phyloP scores from a whole-genome alignment of 139 green algal species.

The Mesostigma viride region DNA sequence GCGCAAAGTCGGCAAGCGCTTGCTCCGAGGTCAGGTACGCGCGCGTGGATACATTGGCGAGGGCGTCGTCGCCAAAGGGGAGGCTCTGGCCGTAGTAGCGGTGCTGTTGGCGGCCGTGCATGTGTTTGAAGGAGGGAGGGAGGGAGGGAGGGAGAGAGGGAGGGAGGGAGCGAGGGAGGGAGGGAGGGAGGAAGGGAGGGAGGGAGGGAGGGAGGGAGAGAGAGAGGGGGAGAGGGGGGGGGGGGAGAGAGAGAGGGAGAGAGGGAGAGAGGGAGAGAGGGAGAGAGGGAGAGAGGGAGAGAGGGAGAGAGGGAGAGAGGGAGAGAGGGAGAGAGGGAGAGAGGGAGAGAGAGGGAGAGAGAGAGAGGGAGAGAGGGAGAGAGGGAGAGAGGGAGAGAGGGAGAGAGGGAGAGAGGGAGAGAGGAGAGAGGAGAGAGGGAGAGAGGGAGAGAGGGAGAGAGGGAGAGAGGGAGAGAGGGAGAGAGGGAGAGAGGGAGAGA shows the following conservation, averaged over 20 bases:
- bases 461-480: too few species aligned
- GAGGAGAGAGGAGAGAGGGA: too few species aligned
- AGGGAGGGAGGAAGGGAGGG: not conserved
- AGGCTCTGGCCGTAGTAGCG: constrained; percentile 66
- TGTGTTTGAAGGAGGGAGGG: not conserved
- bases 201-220: not conserved
- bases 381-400: too few species aligned
- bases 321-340: too few species aligned
- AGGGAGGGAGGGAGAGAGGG: not conserved
- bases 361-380: too few species aligned
- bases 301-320: too few species aligned
- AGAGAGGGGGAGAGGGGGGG: not conserved
- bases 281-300: not conserved
- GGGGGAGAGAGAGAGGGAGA: not conserved
- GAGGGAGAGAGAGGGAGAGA: too few species aligned
- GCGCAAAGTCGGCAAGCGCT: constrained; percentile 67
- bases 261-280: not conserved
- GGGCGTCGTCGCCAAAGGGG: constrained; percentile 23
- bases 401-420: too few species aligned
- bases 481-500: too few species aligned
- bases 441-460: too few species aligned
- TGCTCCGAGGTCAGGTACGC: constrained; percentile 51
- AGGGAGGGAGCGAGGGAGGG: not conserved
- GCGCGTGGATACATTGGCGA: constrained; percentile 16
- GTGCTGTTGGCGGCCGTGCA: constrained; percentile 54